A percentile compares a stretch with the other conserved stretches of the same genome.
These are phyloP conservation scores for Funneliformis mosseae DNA, from an alignment of 192 early-diverging fungal genomes.

Conservation along the genomic window DNA sequence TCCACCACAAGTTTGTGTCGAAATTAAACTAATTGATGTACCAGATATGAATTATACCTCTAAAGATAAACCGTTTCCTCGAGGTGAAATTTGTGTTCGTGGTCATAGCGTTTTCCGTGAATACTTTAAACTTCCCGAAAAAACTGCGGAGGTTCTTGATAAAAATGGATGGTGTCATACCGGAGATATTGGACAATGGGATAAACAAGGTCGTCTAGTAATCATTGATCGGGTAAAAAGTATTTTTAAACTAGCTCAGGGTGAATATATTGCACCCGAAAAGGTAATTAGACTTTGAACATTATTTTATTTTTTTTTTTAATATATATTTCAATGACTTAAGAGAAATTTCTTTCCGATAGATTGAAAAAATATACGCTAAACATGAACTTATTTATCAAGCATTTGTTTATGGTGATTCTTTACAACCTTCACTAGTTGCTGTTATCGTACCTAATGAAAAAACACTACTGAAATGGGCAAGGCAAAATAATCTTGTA, in stretches of 20 bases:
- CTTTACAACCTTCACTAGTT: slow-evolving; percentile 52
- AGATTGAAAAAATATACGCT: slow-evolving; percentile 67
- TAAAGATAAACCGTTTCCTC: slow-evolving; percentile 71
- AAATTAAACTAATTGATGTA: slow-evolving; percentile 85
- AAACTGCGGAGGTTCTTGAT: slow-evolving; percentile 79
- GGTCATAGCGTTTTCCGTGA: slow-evolving; percentile 76
- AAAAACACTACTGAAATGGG: slow-evolving; percentile 47
- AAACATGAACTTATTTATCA: slow-evolving; percentile 49
- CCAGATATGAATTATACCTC: slow-evolving; percentile 87
- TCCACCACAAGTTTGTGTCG: slow-evolving; percentile 43
- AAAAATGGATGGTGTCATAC: slow-evolving; percentile 86
- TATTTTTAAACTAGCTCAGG: slow-evolving; percentile 76
- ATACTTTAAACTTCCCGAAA: slow-evolving; percentile 82
- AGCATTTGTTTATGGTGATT: slow-evolving; percentile 59
- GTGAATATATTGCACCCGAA: slow-evolving; percentile 92
- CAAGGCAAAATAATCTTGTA: slow-evolving; percentile 38
- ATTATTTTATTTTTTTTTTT: too few species aligned
- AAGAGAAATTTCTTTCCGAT: neutral
- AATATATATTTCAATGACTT: too few species aligned
- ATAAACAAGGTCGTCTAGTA: slow-evolving; percentile 54
- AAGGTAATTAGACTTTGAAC: slow-evolving; percentile 49
- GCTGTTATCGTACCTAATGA: slow-evolving; percentile 55
- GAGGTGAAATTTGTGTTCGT: slow-evolving; percentile 89
- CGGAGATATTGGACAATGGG: slow-evolving; percentile 79
- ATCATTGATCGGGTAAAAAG: slow-evolving; percentile 88